Percentiles rank a stretch among this genome's conserved stretches.
Conservation (phyloP, 106 monocot species). For the Vanilla planifolia region DNA sequence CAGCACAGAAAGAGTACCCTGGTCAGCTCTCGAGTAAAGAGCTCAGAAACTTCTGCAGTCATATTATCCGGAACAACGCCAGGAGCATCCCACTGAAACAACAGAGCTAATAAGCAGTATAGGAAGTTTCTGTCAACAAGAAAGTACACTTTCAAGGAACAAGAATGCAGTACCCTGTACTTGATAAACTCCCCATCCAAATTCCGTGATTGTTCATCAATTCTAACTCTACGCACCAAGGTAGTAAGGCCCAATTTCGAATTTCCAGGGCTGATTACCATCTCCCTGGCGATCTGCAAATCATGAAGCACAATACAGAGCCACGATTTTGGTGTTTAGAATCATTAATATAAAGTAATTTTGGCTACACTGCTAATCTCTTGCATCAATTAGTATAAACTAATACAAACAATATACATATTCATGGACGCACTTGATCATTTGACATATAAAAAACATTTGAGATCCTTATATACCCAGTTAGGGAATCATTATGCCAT, state of each 20-base stretch:
- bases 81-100: slow-evolving; percentile 77
- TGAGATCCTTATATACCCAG: too few species aligned
- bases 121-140: background rate
- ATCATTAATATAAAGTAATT: too few species aligned
- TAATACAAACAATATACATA: too few species aligned
- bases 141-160: background rate
- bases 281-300: slow-evolving; percentile 80
- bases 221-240: slow-evolving; percentile 58
- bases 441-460: too few species aligned
- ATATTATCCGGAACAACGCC: slow-evolving; percentile 66
- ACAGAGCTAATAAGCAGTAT: slow-evolving; percentile 5
- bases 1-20: slow-evolving; percentile 38
- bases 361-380: too few species aligned
- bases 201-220: slow-evolving; percentile 52
- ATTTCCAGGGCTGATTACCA: slow-evolving; percentile 90
- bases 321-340: too few species aligned
- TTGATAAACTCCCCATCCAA: slow-evolving; percentile 69
- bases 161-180: slow-evolving; percentile 49
- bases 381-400: too few species aligned
- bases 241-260: slow-evolving; percentile 55
- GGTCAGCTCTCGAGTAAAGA: slow-evolving; percentile 75
- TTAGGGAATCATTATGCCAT: too few species aligned
- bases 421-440: too few species aligned
- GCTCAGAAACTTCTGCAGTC: slow-evolving; percentile 72
- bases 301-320: slow-evolving; percentile 1